Evolutionary conservation across 2,329 filamentous ascomycete genomes (phyloP), one percentile per base, ranked within the genome.

Genomic region (Aspergillus sergii): DNA sequence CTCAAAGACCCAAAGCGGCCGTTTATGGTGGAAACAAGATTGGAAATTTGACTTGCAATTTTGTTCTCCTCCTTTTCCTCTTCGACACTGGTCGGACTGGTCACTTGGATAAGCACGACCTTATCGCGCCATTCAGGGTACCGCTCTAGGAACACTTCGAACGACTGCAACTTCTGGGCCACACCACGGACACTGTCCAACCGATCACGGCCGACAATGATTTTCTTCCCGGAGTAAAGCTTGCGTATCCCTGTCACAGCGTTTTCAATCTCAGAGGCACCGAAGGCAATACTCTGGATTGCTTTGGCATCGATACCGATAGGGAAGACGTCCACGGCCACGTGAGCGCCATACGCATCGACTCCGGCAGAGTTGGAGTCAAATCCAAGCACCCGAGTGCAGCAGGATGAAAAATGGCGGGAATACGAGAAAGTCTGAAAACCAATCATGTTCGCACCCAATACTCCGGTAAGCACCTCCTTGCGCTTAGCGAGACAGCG

Each of bases 351-450:
- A 73, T 94, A 96, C 4, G 92, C 92, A 75, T 97, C 92, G 6
- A 97, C 92, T 7, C 94, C 93, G 4, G 90, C 88, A 1, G 88
- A 88, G 63, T 94, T 93, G 0, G 93, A 96, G 53, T 93, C 91
- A 73, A 96, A 96, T n/a, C 92, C 91, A 9, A 97, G 84, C 56
- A 97, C 91, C 30, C 94, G 88, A 1, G 93, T 96, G 79, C 94
- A 97, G 80, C 94, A 97, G 68, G 93, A 97, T 43, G 93, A 88
- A 76, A 98, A 98, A 78, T 98, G 94, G 28, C 94, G 89, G 16
- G 94, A 94, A 78, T 97, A 98, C 77, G 93, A 95, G 81, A 93
- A 95, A 9, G 93, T 95, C 79, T 98, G 94, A 81, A 98, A 97
- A 1, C 93, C 94, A 66, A 98, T 88, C 82, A 98, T 89, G 78